Evolutionary conservation across 345 rosid genomes (phyloP).

Genomic region (Pugionium dolabratum): DNA sequence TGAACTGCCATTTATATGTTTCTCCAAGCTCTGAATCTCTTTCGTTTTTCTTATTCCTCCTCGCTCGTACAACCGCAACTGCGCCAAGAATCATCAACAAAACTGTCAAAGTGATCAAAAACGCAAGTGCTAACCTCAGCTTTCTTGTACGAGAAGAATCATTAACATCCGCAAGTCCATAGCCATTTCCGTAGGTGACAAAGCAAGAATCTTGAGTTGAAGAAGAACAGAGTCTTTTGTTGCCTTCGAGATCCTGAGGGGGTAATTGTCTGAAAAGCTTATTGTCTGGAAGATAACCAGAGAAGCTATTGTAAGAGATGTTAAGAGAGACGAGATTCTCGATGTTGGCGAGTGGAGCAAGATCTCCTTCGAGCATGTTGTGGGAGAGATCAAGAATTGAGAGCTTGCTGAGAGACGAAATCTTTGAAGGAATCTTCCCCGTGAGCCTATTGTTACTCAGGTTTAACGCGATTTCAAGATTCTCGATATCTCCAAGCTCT

Average conservation of each 20-base stretch:
- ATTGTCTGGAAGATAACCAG: conserved; percentile 85
- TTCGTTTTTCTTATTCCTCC: conserved; percentile 50
- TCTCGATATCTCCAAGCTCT: conserved; percentile 65
- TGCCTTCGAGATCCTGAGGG: conserved; percentile 58
- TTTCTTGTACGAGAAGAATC: conserved; percentile 50
- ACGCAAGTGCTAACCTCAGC: conserved; percentile 70
- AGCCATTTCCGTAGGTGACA: conserved; percentile 39
- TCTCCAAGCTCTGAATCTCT: conserved; percentile 84
- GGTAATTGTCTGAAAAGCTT: conserved; percentile 73
- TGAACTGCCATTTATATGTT: conserved; percentile 90
- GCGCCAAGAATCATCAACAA: conserved; percentile 74
- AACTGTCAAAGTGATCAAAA: conserved; percentile 66
- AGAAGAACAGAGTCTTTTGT: conserved; percentile 67
- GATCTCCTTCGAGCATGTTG: conserved; percentile 72
- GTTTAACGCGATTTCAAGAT: conserved; percentile 89
- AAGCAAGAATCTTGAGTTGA: conserved; percentile 64
- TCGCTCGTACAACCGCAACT: conserved; percentile 60
- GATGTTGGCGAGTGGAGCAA: conserved; percentile 57
- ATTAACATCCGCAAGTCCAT: conserved; percentile 41
- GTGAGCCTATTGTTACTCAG: conserved; percentile 76
- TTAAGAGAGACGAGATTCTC: conserved; percentile 84
- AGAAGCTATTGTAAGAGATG: conserved; percentile 77
- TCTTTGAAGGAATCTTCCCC: conserved; percentile 68
- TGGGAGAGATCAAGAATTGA: conserved; percentile 80
- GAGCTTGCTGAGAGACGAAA: conserved; percentile 79